Conservation (phyloP, 2,329 filamentous ascomycete species). For the Trichoderma guizhouense region DNA sequence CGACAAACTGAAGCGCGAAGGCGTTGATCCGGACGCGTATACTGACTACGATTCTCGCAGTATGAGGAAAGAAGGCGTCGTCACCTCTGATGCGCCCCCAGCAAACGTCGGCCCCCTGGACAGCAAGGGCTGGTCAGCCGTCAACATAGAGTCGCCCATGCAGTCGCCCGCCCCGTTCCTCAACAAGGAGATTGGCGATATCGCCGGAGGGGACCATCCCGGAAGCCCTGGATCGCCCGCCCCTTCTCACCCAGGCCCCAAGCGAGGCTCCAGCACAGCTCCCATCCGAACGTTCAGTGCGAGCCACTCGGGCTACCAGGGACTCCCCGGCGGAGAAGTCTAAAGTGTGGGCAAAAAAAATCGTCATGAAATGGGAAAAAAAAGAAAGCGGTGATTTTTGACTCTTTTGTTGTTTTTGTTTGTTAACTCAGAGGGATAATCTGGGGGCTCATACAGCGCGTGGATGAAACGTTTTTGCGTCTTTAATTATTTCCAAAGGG, state of each 20-base stretch:
- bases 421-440: not conserved
- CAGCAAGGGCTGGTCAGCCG: conserved; percentile 16
- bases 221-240: conserved; percentile 5
- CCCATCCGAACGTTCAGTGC: conserved; percentile 21
- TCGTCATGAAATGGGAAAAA: not conserved
- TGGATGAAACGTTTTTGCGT: conserved; percentile 10
- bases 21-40: conserved; percentile 48
- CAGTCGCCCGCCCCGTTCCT: conserved; percentile 12
- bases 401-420: not conserved
- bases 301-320: conserved; percentile 16
- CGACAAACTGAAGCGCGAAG: conserved; percentile 46
- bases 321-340: conserved; percentile 11
- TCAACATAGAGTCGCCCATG: conserved; percentile 14
- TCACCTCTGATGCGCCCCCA: conserved; percentile 21
- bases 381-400: not conserved
- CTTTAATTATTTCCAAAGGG: not conserved
- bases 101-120: conserved; percentile 21
- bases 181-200: conserved; percentile 20
- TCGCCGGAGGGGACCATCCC: not conserved
- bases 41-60: conserved; percentile 24
- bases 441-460: not conserved
- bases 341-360: not conserved
- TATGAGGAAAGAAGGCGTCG: conserved; percentile 18
- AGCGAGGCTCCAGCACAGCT: conserved; percentile 20
- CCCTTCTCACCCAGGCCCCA: conserved; percentile 9